phyloP scores from a whole-genome alignment of 2,329 filamentous ascomycete species.

The Microdochium bolleyi region DNA sequence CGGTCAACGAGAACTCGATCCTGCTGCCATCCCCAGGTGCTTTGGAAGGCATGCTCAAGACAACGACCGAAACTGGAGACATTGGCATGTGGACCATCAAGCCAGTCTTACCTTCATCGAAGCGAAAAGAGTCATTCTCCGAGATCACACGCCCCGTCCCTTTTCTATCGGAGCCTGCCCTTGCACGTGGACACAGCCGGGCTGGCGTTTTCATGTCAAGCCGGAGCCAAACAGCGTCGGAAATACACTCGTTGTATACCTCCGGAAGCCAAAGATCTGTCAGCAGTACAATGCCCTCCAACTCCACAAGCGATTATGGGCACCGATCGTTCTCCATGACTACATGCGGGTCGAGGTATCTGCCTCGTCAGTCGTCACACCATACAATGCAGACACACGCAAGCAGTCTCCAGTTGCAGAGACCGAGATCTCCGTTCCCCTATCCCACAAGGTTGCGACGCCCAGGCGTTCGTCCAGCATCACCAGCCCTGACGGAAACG shows the following conservation, averaged over 20 bases:
- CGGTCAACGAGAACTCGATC: conserved; percentile 32
- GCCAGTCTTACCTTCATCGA: conserved; percentile 25
- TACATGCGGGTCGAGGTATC: conserved; percentile 35
- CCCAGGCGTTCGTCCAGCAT: conserved; percentile 40
- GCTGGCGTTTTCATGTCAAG: neutral
- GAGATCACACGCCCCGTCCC: conserved; percentile 9
- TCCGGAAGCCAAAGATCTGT: conserved; percentile 38
- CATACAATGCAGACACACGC: conserved; percentile 38
- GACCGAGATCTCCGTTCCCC: conserved; percentile 50
- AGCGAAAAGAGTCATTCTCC: conserved; percentile 16
- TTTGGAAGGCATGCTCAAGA: conserved; percentile 58
- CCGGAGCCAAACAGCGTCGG: conserved; percentile 36
- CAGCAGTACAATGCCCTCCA: conserved; percentile 31
- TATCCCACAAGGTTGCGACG: conserved; percentile 50
- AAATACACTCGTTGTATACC: conserved; percentile 48
- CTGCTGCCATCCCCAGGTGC: conserved; percentile 42
- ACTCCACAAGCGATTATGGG: conserved; percentile 29
- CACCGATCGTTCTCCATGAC: conserved; percentile 48
- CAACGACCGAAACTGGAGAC: conserved; percentile 58
- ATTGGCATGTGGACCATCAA: conserved; percentile 53
- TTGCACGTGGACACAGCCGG: neutral
- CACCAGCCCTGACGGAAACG: conserved; percentile 39
- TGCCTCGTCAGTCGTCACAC: conserved; percentile 39
- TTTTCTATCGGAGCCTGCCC: neutral
- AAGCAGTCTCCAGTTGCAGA: conserved; percentile 32